Evolutionary conservation across 2,329 filamentous ascomycete species (phyloP), one percentile per base, ranked within the genome.

Genomic region (Coniochaeta sp.): DNA sequence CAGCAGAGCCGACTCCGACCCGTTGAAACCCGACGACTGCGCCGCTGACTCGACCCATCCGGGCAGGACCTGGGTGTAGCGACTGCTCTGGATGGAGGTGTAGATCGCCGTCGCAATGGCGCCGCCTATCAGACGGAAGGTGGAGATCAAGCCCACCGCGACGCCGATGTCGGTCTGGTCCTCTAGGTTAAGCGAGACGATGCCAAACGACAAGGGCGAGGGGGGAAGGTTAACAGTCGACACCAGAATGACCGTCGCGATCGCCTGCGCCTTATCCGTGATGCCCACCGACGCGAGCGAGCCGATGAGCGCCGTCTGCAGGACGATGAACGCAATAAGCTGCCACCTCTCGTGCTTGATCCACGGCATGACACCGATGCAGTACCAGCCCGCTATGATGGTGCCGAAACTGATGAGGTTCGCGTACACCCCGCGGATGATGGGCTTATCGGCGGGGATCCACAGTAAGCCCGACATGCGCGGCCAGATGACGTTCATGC

Each of bases 91-190:
- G 35, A 69, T 64, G 10, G 61, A 61, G 1, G 62, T 66, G 58
- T 65, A 70, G 50, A 70, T 68, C n/a, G 64, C 65, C 1, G 61
- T 66, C 12, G 67, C 66, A 4, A 69, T 59, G 9, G 67, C 65
- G 22, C 67, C 66, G 14, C 63, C 63, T 22, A 69, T 60, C 1
- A 68, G 58, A 7, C 67, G 60, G 33, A 63, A 66, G 1, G 67
- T 69, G 35, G 61, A 61, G 18, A 62, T 61, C 7, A 68, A 56
- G 6, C 66, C 66, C 13, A 66, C 61, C 2, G 63, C 67, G 14
- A 67, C 60, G 14, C 66, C 66, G 31, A 69, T 68, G 51, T 69
- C 66, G 4, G 52, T 58, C 51, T 69, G 66, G 48, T 68, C 62
- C 0, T 63, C 57, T 3, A 70, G 55, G n/a, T 62, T 61, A 10